phyloP scores from a whole-genome alignment of 306 rosid species.

The Carpinus fangiana region DNA sequence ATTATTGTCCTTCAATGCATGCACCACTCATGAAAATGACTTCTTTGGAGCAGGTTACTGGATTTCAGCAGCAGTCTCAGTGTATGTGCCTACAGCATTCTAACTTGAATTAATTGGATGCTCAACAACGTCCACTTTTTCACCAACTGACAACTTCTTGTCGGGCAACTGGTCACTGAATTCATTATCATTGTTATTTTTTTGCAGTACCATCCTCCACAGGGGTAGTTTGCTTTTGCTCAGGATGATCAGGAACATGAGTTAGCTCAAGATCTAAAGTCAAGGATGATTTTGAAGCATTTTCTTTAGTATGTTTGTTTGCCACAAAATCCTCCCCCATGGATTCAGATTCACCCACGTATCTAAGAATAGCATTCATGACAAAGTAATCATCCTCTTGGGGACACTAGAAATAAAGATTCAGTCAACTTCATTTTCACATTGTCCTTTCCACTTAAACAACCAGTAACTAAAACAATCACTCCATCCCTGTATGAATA shows the following conservation, averaged over 20 bases:
- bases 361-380: conserved; percentile 71
- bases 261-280: conserved; percentile 39
- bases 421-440: conserved; percentile 56
- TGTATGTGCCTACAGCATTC: conserved; percentile 25
- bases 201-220: conserved; percentile 34
- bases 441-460: conserved; percentile 48
- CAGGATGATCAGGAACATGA: conserved; percentile 41
- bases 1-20: conserved; percentile 59
- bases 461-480: conserved; percentile 69
- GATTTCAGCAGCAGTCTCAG: conserved; percentile 38
- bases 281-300: conserved; percentile 30
- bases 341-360: conserved; percentile 45
- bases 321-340: conserved; percentile 32
- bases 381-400: conserved; percentile 69
- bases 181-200: conserved; percentile 28
- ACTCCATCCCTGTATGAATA: conserved; percentile 58
- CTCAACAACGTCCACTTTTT: conserved; percentile 38
- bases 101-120: conserved; percentile 42
- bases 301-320: conserved; percentile 38
- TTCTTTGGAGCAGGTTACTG: conserved; percentile 67
- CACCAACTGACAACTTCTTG: conserved; percentile 39
- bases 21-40: conserved; percentile 76
- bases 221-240: conserved; percentile 33
- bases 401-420: conserved; percentile 72
- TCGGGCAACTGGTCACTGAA: conserved; percentile 36